Evolutionary conservation across 129 eudicot species (phyloP).

Genomic region (Pulicaria dysenterica): DNA sequence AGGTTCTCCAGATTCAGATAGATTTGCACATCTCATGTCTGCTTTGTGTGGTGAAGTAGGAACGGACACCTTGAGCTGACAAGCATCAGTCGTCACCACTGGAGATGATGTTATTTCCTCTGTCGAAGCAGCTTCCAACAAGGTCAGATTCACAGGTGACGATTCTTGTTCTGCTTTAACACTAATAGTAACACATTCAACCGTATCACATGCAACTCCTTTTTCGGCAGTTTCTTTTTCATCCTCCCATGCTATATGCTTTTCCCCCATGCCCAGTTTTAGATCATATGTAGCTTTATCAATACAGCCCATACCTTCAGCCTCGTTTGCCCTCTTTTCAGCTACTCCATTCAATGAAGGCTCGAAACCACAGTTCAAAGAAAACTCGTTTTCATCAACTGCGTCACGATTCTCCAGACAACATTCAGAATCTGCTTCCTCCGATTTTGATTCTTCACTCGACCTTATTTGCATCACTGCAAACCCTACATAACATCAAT

Average conservation of each 20-base stretch:
- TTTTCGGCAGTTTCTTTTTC: conserved; percentile 14
- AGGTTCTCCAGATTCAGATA: background rate
- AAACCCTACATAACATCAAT: conserved; percentile 26
- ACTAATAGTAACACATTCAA: conserved; percentile 1
- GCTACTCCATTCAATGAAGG: background rate
- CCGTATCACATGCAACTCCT: conserved; percentile 15
- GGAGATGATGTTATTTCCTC: background rate
- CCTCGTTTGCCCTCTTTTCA: background rate
- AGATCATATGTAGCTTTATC: conserved; percentile 6
- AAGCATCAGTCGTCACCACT: background rate
- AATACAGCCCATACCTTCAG: background rate
- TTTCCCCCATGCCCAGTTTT: background rate
- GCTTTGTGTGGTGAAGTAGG: background rate
- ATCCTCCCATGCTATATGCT: background rate
- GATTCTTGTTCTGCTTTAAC: background rate
- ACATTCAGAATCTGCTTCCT: background rate
- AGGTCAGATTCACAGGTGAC: background rate
- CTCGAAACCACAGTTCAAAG: conserved; percentile 15
- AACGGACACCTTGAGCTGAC: background rate
- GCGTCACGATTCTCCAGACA: background rate
- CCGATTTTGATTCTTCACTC: background rate
- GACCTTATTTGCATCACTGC: conserved; percentile 20
- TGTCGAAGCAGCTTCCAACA: conserved; percentile 17
- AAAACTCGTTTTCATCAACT: background rate
- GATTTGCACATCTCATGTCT: background rate